phyloP scores from a whole-genome alignment of 805 yeast species.

The Helenozyma rhizophorensis region DNA sequence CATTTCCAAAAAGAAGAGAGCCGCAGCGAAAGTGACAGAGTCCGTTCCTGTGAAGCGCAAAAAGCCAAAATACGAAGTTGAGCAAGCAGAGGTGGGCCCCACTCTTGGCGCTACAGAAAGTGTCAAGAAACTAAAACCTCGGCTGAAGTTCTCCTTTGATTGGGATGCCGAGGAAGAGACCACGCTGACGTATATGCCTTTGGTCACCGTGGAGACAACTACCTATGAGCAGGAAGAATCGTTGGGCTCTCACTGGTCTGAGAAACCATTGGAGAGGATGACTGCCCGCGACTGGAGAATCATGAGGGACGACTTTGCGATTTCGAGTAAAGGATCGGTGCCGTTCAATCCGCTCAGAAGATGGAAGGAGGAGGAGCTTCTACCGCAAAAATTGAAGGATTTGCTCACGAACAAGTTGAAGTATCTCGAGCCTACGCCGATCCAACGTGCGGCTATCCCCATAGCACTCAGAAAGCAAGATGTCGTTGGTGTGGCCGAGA shows the following conservation, averaged over 20 bases:
- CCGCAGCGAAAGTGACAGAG: not conserved
- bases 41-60: slow-evolving; percentile 1
- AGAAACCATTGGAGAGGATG: slow-evolving; percentile 64
- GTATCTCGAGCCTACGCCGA: slow-evolving; percentile 75
- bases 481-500: slow-evolving; percentile 86
- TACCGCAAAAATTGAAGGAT: slow-evolving; percentile 21
- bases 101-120: not conserved
- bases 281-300: slow-evolving; percentile 85
- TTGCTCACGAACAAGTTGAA: slow-evolving; percentile 36
- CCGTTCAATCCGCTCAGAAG: slow-evolving; percentile 58
- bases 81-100: not conserved
- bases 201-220: slow-evolving; percentile 20
- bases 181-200: slow-evolving; percentile 38
- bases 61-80: not conserved
- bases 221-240: slow-evolving; percentile 10
- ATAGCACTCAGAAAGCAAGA: slow-evolving; percentile 57
- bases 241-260: slow-evolving; percentile 53
- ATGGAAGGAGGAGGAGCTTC: slow-evolving; percentile 67
- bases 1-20: slow-evolving; percentile 11
- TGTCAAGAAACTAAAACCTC: not conserved
- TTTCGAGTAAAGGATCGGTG: slow-evolving; percentile 46
- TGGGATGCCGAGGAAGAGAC: slow-evolving; percentile 76
- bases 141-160: slow-evolving; percentile 55
- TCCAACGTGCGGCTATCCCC: slow-evolving; percentile 87
- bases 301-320: slow-evolving; percentile 70